A percentile compares a stretch with the other conserved stretches of the same genome.
phyloP scores from a whole-genome alignment of 1,139 yeast species.

The Candida pseudocylindracea region DNA sequence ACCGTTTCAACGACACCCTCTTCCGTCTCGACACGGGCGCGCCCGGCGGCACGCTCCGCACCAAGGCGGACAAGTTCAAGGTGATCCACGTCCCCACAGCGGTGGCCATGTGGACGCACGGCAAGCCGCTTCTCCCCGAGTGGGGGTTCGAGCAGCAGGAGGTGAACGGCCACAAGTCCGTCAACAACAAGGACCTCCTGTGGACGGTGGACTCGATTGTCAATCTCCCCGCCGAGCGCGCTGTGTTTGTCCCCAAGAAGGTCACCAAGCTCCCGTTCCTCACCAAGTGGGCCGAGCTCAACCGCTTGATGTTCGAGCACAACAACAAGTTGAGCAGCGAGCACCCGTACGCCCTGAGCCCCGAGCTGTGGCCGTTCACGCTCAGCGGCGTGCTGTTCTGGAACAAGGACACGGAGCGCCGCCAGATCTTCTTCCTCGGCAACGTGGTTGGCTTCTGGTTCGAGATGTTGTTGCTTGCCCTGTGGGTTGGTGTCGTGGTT shows the following conservation, averaged over 20 bases:
- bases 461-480: slow-evolving; percentile 44
- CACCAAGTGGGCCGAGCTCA: slow-evolving; percentile 78
- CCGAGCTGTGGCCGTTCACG: slow-evolving; percentile 86
- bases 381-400: slow-evolving; percentile 89
- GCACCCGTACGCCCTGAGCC: slow-evolving; percentile 93
- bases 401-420: slow-evolving; percentile 43
- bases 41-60: slow-evolving; percentile 16
- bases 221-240: slow-evolving; percentile 28
- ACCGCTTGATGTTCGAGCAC: slow-evolving; percentile 73
- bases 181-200: slow-evolving; percentile 37
- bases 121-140: slow-evolving; percentile 64
- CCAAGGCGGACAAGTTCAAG: slow-evolving; percentile 48
- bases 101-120: slow-evolving; percentile 92
- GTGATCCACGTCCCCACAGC: slow-evolving; percentile 67
- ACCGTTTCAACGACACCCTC: slow-evolving; percentile 48
- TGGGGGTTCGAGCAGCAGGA: slow-evolving; percentile 92
- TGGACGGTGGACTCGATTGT: slow-evolving; percentile 69
- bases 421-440: slow-evolving; percentile 78
- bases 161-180: slow-evolving; percentile 81
- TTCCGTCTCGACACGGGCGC: slow-evolving; percentile 50
- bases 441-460: slow-evolving; percentile 88
- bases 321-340: slow-evolving; percentile 71
- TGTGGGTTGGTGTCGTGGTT: slow-evolving; percentile 34
- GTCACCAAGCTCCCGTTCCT: slow-evolving; percentile 47
- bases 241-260: slow-evolving; percentile 30